Evolutionary conservation across 192 early-diverging fungal genomes (phyloP), one percentile per base, ranked within the genome.

Genomic region (Coemansia asiatica): DNA sequence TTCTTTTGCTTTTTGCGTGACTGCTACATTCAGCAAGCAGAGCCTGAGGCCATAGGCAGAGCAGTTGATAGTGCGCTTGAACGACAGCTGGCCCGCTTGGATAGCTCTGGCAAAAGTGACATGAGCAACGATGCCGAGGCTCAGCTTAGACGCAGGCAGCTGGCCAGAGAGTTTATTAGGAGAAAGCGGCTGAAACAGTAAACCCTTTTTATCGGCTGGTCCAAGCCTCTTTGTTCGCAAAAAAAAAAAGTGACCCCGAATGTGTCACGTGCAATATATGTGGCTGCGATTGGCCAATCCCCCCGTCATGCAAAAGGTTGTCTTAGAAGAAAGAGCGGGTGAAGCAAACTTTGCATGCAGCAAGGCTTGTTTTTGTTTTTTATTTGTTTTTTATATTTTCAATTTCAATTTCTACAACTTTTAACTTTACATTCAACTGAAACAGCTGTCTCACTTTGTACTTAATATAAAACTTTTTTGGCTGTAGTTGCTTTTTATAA

Each of bases 1-100:
- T 75, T 69, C 61, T 75, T 69, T 38, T 56, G 63, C 33, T 75
- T 69, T 49, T 46, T 64, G n/a, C 73, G 73, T 33, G 67, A 75
- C 55, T 75, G 73, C 28, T 61, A 49, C 49, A 60, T 63, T 18
- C 25, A 40, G 15, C 48, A 57, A 25, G 2, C 40, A 2, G 62
- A 65, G 18, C 36, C 53, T 22, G 54, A 25, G 4, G 50, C 56
- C 40, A 27, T 74, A 4, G 61, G 63, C 3, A 26, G 13, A 13
- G 66, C 66, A 23, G 40, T 74, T 10, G 48, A 23, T 28, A 16
- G n/a, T 5, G 61, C 64, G 16, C 56, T 57, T 10, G n/a, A 33
- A 10, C 6, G 19, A 10, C 56, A 57, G 19, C 28, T 3, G 25
- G 31, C 12, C 9, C 31, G 31, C 18, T 13, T 16, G 21, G 31